These are phyloP conservation scores for Heterobasidion parviporum DNA, from an alignment of 1,284 basidiomycete species.

Conservation along the genomic window DNA sequence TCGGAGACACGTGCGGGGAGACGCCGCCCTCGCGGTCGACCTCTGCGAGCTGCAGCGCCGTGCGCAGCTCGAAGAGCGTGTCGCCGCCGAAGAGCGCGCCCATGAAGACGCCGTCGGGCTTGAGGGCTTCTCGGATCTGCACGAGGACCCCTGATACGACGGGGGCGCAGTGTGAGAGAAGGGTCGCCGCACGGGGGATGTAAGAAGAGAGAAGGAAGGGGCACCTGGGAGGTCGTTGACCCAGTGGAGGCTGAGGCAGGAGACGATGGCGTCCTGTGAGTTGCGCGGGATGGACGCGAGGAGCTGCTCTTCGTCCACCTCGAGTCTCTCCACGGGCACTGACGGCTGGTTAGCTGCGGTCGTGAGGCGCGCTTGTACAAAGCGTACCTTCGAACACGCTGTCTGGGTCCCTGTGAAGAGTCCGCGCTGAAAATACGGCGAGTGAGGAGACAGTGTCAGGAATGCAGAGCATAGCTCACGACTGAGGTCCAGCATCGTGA, in stretches of 20 bases:
- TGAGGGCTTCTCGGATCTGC: slow-evolving; percentile 81
- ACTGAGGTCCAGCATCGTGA: slow-evolving; percentile 86
- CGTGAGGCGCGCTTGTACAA: background rate
- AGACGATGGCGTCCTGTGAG: slow-evolving; percentile 89
- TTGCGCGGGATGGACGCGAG: slow-evolving; percentile 56
- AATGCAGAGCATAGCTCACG: slow-evolving; percentile 33
- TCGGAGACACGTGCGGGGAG: slow-evolving; percentile 91
- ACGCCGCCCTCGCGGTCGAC: slow-evolving; percentile 93
- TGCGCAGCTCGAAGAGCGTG: slow-evolving; percentile 88
- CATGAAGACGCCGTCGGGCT: slow-evolving; percentile 92
- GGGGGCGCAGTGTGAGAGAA: background rate
- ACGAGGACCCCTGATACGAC: slow-evolving; percentile 64
- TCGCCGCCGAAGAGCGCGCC: slow-evolving; percentile 95
- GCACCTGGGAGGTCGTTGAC: slow-evolving; percentile 93
- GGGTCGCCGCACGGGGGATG: background rate
- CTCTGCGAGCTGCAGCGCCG: slow-evolving; percentile 90
- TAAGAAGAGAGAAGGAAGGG: slow-evolving; percentile 10
- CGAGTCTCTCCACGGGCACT: slow-evolving; percentile 70
- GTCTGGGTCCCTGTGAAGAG: slow-evolving; percentile 67
- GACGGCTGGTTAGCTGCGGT: slow-evolving; percentile 1
- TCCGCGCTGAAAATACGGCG: slow-evolving; percentile 34
- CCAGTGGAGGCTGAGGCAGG: slow-evolving; percentile 92
- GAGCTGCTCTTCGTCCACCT: slow-evolving; percentile 74
- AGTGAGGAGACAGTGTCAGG: background rate
- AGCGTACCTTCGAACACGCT: slow-evolving; percentile 66